Evolutionary conservation across 140 eudicot genomes (phyloP).

Genomic region (Cichorium intybus): DNA sequence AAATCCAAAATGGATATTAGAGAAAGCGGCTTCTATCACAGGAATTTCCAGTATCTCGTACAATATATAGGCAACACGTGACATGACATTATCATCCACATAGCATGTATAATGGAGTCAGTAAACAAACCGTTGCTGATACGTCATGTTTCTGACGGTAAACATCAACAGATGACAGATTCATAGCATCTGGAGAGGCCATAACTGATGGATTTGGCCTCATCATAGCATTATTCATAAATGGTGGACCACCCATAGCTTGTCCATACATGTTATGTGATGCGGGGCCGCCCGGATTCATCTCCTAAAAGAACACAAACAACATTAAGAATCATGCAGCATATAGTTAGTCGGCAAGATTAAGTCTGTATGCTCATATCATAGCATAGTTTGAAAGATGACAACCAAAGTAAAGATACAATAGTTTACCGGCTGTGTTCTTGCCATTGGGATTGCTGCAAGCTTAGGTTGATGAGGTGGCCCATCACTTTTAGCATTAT

Average conservation of each 20-base stretch:
- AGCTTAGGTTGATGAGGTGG: constrained; percentile 76
- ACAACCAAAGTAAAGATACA: not conserved
- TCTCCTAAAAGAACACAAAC: constrained; percentile 45
- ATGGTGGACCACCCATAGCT: constrained; percentile 57
- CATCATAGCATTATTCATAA: constrained; percentile 44
- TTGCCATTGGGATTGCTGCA: constrained; percentile 75
- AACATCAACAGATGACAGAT: constrained; percentile 67
- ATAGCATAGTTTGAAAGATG: not conserved
- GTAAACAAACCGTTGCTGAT: constrained; percentile 76
- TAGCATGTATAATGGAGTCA: constrained; percentile 9
- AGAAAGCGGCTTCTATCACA: not conserved
- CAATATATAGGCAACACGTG: not conserved
- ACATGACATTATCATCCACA: not conserved
- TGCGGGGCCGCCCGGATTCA: constrained; percentile 49
- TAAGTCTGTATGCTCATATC: no score
- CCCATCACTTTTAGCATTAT: constrained; percentile 47
- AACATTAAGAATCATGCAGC: constrained; percentile 5
- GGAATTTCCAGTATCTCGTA: not conserved
- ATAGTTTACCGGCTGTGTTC: constrained; percentile 62
- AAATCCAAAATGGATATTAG: constrained; percentile 5
- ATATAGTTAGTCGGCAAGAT: not conserved
- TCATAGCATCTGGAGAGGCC: constrained; percentile 61
- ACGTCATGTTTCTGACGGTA: constrained; percentile 88
- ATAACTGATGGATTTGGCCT: constrained; percentile 50
- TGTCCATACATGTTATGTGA: constrained; percentile 53